Percentiles rank a stretch among this genome's conserved stretches.
Conservation (phyloP, 31 red algal genomes). For the Endocladia muricata region DNA sequence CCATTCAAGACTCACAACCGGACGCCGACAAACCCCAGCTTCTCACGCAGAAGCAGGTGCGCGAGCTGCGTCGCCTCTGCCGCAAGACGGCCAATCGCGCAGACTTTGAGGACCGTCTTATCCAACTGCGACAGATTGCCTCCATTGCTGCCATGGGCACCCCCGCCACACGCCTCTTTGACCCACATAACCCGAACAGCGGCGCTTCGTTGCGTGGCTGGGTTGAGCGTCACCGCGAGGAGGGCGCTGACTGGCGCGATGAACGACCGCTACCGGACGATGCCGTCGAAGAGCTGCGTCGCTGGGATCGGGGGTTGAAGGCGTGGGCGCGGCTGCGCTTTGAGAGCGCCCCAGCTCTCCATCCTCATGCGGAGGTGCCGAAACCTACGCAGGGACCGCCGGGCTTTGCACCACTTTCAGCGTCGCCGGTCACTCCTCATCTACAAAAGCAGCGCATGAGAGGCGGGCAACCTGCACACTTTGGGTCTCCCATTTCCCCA, state of each 20-base stretch:
- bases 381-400: neutral
- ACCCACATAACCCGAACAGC: constrained; percentile 20
- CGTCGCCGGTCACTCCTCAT: neutral
- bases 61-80: constrained; percentile 64
- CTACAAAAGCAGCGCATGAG: neutral
- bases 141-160: constrained; percentile 67
- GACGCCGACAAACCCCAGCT: neutral
- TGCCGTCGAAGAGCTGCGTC: constrained; percentile 38
- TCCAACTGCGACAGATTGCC: constrained; percentile 61
- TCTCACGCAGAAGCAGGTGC: constrained; percentile 60
- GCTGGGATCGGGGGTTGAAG: constrained; percentile 58
- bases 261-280: constrained; percentile 30
- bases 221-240: constrained; percentile 40
- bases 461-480: neutral
- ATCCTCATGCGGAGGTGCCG: neutral
- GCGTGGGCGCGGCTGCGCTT: constrained; percentile 38
- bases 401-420: neutral
- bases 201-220: constrained; percentile 36
- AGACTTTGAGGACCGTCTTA: constrained; percentile 51
- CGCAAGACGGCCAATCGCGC: constrained; percentile 74
- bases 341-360: neutral
- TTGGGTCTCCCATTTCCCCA: neutral
- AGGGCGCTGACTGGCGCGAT: constrained; percentile 69
- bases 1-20: constrained; percentile 8
- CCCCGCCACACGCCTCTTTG: constrained; percentile 37